Evolutionary conservation across 257 asterid genomes (phyloP), one percentile per base, ranked within the genome.

Genomic region (Schizonepeta tenuifolia): DNA sequence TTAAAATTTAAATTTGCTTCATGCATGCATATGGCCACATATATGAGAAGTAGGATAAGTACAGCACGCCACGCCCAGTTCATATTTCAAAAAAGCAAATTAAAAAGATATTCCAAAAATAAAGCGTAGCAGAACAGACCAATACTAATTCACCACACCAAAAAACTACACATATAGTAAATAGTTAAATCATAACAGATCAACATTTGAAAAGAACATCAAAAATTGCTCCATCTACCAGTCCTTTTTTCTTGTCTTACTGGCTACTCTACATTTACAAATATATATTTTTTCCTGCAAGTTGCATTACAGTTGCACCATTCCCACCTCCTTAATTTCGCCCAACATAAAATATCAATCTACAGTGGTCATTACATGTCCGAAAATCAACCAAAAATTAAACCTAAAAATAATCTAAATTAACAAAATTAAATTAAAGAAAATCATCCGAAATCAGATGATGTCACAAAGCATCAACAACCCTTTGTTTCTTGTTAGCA

Each of bases 381-480:
- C 33, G 62, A 17, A 66, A 72, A 64, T 49, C 31, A 63, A 40
- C 50, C n/a, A n/a, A 49, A 51, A 54, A 69, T 56, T 61, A 73
- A 61, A 65, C 46, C 36, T 69, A 51, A 21, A 14, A 54, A 53
- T 51, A 53, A 7, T 36, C 36, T 31, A 4, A 31, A 31, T 31
- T 31, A 31, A 31, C 36, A 31, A 31, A 18, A 17, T 17, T 40
- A 17, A 26, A n/a, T n/a, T 40, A 17, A 58, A 60, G 18, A 33
- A 65, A 14, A 1, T 38, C n/a, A 15, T n/a, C n/a, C n/a, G n/a
- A 17, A 69, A 50, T 56, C 7, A 51, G 61, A 26, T n/a, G n/a
- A n/a, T 64, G 86, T 84, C 80, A 90, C 95, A 86, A 85, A 50
- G 91, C 96, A 75, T 84, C 86, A 72, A 85, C 81, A 18, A 81